Evolutionary conservation across 1,284 basidiomycete genomes (phyloP).

Genomic region (Pyrrhoderma lamaoense): DNA sequence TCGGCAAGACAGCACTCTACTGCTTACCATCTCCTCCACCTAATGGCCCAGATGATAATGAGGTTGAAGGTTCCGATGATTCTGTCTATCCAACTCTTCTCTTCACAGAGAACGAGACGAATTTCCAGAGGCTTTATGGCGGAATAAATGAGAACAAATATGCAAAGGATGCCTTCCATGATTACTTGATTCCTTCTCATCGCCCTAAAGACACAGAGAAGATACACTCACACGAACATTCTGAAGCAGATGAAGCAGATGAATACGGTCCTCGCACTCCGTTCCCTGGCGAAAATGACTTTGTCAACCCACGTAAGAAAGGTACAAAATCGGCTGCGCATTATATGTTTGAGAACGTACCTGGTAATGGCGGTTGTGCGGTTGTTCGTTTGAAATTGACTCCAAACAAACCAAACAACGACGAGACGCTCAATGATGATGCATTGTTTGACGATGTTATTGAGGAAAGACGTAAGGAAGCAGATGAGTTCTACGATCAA

Average conservation of each 20-base stretch:
- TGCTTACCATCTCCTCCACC: constrained; percentile 90
- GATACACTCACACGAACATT: constrained; percentile 39
- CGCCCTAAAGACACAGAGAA: constrained; percentile 47
- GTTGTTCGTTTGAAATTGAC: constrained; percentile 95
- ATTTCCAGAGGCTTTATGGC: constrained; percentile 86
- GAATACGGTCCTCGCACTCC: constrained; percentile 47
- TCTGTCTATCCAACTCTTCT: constrained; percentile 76
- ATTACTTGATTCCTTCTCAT: constrained; percentile 86
- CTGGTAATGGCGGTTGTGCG: constrained; percentile 86
- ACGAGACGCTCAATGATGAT: constrained; percentile 82
- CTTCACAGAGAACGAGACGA: constrained; percentile 97
- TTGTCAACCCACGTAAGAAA: constrained; percentile 80
- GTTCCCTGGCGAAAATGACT: constrained; percentile 38
- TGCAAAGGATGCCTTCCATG: constrained; percentile 98
- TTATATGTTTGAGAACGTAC: constrained; percentile 83
- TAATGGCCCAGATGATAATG: constrained; percentile 40
- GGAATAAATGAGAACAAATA: constrained; percentile 78
- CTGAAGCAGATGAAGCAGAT: constrained; percentile 27
- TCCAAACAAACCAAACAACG: constrained; percentile 64
- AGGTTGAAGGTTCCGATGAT: constrained; percentile 50
- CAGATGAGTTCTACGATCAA: constrained; percentile 90
- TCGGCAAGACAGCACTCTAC: constrained; percentile 78
- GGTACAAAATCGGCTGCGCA: constrained; percentile 94
- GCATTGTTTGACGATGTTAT: constrained; percentile 83
- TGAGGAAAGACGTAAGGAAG: constrained; percentile 85